Base-by-base conservation (phyloP, 805 yeast species). In the Schwanniomyces yamadae region DNA sequence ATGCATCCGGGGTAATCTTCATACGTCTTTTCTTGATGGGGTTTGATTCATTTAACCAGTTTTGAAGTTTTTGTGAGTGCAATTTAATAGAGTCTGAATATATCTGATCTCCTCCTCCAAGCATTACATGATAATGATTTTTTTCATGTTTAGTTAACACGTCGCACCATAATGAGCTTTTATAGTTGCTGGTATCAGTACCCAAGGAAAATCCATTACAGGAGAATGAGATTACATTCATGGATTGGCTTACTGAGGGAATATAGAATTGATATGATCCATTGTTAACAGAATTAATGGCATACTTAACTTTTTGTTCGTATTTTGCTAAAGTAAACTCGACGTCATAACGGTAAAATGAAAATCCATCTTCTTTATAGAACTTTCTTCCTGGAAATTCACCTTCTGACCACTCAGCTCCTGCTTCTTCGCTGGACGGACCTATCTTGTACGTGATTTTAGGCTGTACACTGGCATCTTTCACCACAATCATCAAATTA, bases 91-190 rank as follows among this genome's bases (percentile, higher is more conserved):
- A 71, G 61, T 91, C 99, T 34, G 90, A 80, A 57, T 91, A 91
- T 33, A 91, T 74, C 63, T 91, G 99, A 61, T 91, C 99, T 21
- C 99, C 99, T 34, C 98, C 98, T 19, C 98, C 98, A 19, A 93
- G 67, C 95, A 91, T 90, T 4, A 88, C 97, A 57, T 91, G 96
- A 61, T 87, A 87, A 25, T 75, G 77, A 25, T 71, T 66, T 5
- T 58, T 48, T 12, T 66, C 57, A 53, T 91, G 96, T 41, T 78
- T 77, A 18, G 73, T 66, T 48, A 90, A 50, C 3, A 91, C 95
- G 54, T 93, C 97, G 25, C 66, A 71, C 98, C 98, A 91, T 44
- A 93, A 60, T 2, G 86, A 81, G 6, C 90, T 86, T 40, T 80
- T 77, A 62, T 80, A 93, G 4, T 59, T 58, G 0, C 65, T 50